phyloP scores from a whole-genome alignment of 2,329 filamentous ascomycete genomes.

The Talaromyces pinophilus region DNA sequence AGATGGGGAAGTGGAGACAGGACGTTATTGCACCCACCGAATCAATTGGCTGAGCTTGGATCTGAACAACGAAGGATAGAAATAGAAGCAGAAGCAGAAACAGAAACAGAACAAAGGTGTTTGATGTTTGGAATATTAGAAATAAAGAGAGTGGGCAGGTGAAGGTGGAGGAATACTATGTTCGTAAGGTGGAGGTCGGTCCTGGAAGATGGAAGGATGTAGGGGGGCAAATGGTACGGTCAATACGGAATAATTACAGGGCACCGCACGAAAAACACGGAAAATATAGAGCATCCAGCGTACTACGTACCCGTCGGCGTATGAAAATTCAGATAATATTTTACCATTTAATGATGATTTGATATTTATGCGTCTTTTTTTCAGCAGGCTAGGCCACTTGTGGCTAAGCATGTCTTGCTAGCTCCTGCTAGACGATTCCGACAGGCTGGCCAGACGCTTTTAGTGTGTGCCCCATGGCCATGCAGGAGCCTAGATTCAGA shows the following conservation, averaged over 20 bases:
- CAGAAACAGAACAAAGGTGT: background rate
- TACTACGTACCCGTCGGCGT: background rate
- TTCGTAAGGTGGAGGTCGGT: background rate
- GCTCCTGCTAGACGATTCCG: constrained; percentile 16
- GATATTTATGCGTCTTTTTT: background rate
- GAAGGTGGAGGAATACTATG: background rate
- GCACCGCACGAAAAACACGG: background rate
- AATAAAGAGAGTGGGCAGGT: background rate
- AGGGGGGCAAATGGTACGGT: background rate
- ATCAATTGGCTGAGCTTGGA: background rate
- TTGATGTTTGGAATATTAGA: background rate
- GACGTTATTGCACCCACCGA: background rate
- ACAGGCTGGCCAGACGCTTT: constrained; percentile 20
- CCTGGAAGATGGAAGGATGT: background rate
- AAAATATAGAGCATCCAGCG: background rate
- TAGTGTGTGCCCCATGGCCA: constrained; percentile 1
- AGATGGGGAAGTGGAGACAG: constrained; percentile 3
- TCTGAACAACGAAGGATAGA: background rate
- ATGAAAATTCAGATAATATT: background rate
- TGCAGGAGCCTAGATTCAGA: constrained; percentile 9
- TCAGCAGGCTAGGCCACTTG: background rate
- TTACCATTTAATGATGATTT: background rate
- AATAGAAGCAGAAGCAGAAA: background rate
- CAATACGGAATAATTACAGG: background rate
- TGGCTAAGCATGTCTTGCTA: constrained; percentile 11